A percentile compares a stretch with the other conserved stretches of the same genome.
Conservation (phyloP, 495 filamentous ascomycete genomes). For the Hyaloscypha hepaticicola region DNA sequence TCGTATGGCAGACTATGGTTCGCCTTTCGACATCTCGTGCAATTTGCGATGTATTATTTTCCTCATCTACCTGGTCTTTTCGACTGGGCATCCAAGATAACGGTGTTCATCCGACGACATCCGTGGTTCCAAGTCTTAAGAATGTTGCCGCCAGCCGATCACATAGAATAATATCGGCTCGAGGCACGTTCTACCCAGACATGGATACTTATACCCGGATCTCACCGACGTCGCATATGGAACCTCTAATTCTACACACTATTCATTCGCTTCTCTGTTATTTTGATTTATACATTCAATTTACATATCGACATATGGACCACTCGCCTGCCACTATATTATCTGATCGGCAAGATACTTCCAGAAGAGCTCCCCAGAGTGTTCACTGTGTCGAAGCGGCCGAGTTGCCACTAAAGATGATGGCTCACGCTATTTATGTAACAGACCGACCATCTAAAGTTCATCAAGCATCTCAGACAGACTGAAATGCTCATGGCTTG, state of each 20-base stretch:
- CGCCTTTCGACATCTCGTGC: neutral
- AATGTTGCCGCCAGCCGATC: neutral
- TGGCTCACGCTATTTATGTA: constrained; percentile 3
- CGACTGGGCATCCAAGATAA: neutral
- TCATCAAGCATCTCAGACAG: neutral
- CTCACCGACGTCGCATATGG: neutral
- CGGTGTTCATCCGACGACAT: neutral
- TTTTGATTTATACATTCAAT: neutral
- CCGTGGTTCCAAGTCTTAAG: neutral
- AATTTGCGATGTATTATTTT: constrained; percentile 1
- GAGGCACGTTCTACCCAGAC: neutral
- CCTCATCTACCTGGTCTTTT: neutral
- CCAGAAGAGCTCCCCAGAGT: neutral
- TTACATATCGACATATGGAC: neutral
- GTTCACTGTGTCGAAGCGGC: neutral
- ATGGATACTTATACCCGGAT: neutral
- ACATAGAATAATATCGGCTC: neutral
- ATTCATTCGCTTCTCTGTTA: neutral
- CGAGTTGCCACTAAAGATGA: constrained; percentile 3
- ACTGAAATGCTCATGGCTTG: neutral
- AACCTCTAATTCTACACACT: neutral
- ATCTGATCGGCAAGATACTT: neutral
- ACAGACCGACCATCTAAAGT: neutral
- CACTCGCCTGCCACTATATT: neutral
- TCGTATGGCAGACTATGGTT: neutral